phyloP scores from a whole-genome alignment of 257 asterid species.

The Ilex asprella region DNA sequence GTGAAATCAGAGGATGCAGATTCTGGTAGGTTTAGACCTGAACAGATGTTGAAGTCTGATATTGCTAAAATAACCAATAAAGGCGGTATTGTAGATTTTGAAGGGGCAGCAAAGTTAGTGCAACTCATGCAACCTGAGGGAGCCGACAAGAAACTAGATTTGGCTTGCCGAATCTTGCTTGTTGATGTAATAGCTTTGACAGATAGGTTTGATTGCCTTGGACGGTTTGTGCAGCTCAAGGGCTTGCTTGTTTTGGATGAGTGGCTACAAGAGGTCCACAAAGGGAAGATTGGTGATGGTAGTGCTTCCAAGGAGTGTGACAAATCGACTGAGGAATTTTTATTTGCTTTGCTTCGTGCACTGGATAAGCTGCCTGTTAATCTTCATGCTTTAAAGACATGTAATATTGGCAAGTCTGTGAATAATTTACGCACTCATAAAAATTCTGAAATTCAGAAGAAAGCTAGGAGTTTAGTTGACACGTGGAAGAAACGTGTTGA shows the following conservation, averaged over 20 bases:
- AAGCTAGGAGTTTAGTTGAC: too few species aligned
- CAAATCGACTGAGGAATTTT: too few species aligned
- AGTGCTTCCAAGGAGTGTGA: background rate
- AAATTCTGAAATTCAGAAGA: too few species aligned
- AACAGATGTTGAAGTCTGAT: too few species aligned
- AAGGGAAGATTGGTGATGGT: background rate
- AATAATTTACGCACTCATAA: too few species aligned
- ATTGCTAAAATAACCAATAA: background rate
- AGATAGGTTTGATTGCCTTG: background rate
- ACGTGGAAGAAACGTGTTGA: too few species aligned
- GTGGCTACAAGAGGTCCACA: background rate
- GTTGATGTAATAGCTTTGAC: background rate
- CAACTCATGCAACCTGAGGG: background rate
- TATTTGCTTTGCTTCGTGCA: too few species aligned
- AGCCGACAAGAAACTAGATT: background rate
- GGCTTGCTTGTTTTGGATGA: background rate
- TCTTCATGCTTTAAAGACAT: too few species aligned
- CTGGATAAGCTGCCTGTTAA: too few species aligned
- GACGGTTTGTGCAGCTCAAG: background rate
- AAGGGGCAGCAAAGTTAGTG: background rate
- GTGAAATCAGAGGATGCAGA: too few species aligned
- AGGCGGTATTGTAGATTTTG: background rate
- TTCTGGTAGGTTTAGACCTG: too few species aligned
- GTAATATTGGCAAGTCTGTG: too few species aligned
- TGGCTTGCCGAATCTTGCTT: background rate